Base-by-base conservation (phyloP, 495 filamentous ascomycete species). In the Penicillium nucicola region DNA sequence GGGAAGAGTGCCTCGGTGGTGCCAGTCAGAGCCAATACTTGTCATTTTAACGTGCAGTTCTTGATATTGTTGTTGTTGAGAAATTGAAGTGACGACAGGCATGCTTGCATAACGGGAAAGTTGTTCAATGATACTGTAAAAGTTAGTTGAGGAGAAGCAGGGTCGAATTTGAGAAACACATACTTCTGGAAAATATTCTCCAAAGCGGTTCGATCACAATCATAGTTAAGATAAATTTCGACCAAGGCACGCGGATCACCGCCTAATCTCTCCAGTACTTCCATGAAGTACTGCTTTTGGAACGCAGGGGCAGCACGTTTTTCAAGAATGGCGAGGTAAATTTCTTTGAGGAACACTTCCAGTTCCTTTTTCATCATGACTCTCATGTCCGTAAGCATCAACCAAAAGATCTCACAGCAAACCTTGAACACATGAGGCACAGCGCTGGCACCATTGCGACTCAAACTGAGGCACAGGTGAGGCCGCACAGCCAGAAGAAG, bases 351-450 rank as follows among this genome's bases (percentile, higher is more conserved):
- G 63, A 97, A 97, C 1, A 99, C 90, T 67, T 97, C 95, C 42
- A 97, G 87, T 66, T 99, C 95, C 82, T 96, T 95, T 86, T 97
- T 98, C 67, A 97, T 87, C 65, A 90, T 87, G 0, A 92, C 87
- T 53, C 95, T 81, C 84, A 97, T 90, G 68, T 92, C 80, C 62
- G 91, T 95, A 5, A 96, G 68, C 85, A 97, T 95, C 50, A 97
- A 68, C 91, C 90, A 97, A 67, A 99, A 97, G 5, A 97, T 96
- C 68, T 97, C 95, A 59, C 91, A 95, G 69, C 87, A 89, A 28
- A 96, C 89, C 60, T 97, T 92, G 68, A 97, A 99, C 1, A 99
- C 89, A 54, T 79, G 80, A 48, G 86, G 86, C 22, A 96, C 90
- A 3, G 90, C 89, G 67, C 91, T 97, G 8, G 92, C 88, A 39